These are phyloP conservation scores for Fusarium devonianum DNA, from an alignment of 2,329 filamentous ascomycete species.

Conservation along the genomic window DNA sequence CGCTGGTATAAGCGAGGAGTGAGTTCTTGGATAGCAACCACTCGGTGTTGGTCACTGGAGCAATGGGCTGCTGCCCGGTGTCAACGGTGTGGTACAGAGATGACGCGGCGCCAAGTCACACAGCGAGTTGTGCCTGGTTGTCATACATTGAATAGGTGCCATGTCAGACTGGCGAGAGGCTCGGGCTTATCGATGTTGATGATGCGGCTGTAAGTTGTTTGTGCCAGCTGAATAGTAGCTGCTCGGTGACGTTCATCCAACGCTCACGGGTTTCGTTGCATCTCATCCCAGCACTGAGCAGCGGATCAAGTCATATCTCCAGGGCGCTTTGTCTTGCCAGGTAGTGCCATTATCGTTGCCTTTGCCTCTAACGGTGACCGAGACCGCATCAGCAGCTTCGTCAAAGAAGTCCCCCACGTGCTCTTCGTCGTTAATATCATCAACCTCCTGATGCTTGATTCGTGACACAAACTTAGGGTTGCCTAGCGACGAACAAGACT, in stretches of 20 bases:
- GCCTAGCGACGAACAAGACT: slow-evolving; percentile 8
- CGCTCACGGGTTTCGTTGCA: too few species aligned
- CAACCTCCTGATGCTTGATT: not conserved
- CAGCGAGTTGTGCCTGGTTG: not conserved
- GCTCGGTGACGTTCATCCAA: too few species aligned
- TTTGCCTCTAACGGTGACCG: too few species aligned
- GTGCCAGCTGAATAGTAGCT: too few species aligned
- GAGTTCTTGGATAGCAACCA: not conserved
- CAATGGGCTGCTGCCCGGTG: not conserved
- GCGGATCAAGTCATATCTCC: too few species aligned
- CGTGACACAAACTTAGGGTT: slow-evolving; percentile 22
- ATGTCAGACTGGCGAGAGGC: not conserved
- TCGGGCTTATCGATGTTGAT: not conserved
- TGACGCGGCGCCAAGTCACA: slow-evolving; percentile 26
- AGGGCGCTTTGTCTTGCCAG: too few species aligned
- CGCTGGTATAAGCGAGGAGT: not conserved
- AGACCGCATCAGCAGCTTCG: too few species aligned
- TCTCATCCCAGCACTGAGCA: too few species aligned
- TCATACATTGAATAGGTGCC: not conserved
- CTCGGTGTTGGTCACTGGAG: not conserved
- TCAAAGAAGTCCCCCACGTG: not conserved
- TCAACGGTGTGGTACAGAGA: slow-evolving; percentile 9
- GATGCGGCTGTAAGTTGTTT: too few species aligned
- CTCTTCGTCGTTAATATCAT: not conserved
- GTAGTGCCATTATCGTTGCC: too few species aligned